A percentile compares a stretch with the other conserved stretches of the same genome.
Evolutionary conservation across 768 basidiomycete species (phyloP).

Genomic region (Gautieria morchelliformis): DNA sequence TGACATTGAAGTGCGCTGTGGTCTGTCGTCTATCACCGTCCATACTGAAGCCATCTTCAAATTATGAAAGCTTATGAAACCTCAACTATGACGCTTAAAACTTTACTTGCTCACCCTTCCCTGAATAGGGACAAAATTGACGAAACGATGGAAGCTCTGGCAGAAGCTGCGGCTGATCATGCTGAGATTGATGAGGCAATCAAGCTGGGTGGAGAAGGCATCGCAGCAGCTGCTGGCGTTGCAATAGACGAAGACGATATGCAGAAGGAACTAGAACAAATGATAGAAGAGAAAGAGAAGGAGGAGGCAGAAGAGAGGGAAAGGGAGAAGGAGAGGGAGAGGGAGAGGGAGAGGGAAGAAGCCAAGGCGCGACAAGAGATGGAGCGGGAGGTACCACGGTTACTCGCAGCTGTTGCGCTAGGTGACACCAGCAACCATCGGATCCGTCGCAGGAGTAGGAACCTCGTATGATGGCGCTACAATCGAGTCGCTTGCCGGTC

Average conservation of each 20-base stretch:
- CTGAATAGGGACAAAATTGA: constrained; percentile 74
- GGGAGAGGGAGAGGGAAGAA: constrained; percentile 7
- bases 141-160: constrained; percentile 79
- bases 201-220: constrained; percentile 53
- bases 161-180: constrained; percentile 74
- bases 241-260: constrained; percentile 43
- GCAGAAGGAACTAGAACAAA: constrained; percentile 52
- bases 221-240: constrained; percentile 31
- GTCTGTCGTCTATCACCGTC: neutral
- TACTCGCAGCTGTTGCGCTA: too few species aligned
- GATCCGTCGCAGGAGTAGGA: too few species aligned
- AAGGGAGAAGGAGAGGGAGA: neutral
- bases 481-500: too few species aligned
- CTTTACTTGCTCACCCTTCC: constrained; percentile 71
- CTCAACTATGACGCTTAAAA: constrained; percentile 66
- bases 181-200: constrained; percentile 76
- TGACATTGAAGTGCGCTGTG: constrained; percentile 62
- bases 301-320: constrained; percentile 22
- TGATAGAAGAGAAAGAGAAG: constrained; percentile 38
- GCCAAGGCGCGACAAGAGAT: constrained; percentile 10
- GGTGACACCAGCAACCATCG: too few species aligned
- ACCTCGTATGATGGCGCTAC: too few species aligned
- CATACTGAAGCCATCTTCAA: constrained; percentile 28
- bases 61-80: constrained; percentile 82
- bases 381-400: constrained; percentile 9